Evolutionary conservation across 75 land plant genomes (phyloP).

Genomic region (Isoetes taiwanensis): DNA sequence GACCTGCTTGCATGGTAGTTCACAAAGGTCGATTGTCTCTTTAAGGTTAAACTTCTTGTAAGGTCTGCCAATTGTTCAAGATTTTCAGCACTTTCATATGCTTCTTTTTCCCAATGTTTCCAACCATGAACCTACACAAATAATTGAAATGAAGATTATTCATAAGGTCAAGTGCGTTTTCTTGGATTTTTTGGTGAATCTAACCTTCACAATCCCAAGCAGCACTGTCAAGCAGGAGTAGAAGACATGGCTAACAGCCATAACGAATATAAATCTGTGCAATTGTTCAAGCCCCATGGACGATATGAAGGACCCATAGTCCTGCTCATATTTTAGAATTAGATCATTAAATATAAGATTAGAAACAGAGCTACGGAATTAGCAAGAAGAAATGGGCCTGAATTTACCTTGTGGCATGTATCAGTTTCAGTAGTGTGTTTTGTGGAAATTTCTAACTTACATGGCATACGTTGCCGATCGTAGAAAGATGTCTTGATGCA

Average conservation of each 20-base stretch:
- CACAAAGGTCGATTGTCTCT: conserved; percentile 62
- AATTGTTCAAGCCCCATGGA: conserved; percentile 10
- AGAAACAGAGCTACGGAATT: not conserved
- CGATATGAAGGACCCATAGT: conserved; percentile 14
- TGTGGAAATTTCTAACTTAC: not conserved
- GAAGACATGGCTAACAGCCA: conserved; percentile 15
- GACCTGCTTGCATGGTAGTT: conserved; percentile 40
- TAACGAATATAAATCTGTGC: conserved; percentile 16
- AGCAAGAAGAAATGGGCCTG: not conserved
- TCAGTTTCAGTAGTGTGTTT: not conserved
- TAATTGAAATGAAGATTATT: not conserved
- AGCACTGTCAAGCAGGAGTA: conserved; percentile 18
- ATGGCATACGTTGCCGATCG: not conserved
- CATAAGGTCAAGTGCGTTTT: not conserved
- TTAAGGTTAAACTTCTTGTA: conserved; percentile 33
- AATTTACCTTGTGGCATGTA: not conserved
- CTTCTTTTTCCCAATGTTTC: conserved; percentile 16
- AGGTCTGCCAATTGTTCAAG: conserved; percentile 27
- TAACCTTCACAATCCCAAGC: conserved; percentile 13
- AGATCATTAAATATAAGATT: not conserved
- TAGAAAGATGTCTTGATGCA: conserved; percentile 11
- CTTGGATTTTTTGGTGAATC: not conserved
- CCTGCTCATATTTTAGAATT: conserved; percentile 7
- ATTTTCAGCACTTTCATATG: not conserved
- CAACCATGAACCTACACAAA: conserved; percentile 17